Evolutionary conservation across 495 filamentous ascomycete species (phyloP), one percentile per base, ranked within the genome.

Genomic region (Neurospora sp.): DNA sequence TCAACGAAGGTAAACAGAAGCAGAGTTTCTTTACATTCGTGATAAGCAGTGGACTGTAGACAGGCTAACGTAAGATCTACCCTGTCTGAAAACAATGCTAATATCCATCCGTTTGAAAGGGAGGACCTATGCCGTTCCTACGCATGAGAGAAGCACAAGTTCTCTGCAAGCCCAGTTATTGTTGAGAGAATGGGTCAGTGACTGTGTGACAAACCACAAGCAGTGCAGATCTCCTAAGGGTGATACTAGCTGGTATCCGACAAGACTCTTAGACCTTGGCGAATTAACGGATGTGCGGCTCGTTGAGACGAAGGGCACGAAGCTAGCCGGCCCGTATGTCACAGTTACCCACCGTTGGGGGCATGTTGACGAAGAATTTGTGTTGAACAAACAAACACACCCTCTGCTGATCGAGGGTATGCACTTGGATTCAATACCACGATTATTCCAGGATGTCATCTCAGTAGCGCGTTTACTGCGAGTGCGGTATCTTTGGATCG

Each of bases 301-400:
- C 22, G 12, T 68, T 17, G 70, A 71, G 16, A 69, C 70, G 0
- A 40, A 71, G 12, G 10, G 20, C 7, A 69, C 20, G n/a, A 17
- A 14, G 16, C 37, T 9, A 10, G 0, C 35, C 27, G 45, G 45
- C 9, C 22, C 31, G 0, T 71, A 71, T 0, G 14, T 17, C 12
- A 71, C 45, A 9, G 44, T 71, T 38, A 71, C 42, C 4, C 70
- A 71, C n/a, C 38, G 70, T n/a, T 71, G 70, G 45, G 70, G 70
- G 1, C 20, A 31, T 0, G n/a, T 14, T 53, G 38, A 68, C 22
- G 44, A 71, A 4, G 14, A 17, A 2, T 69, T 44, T 17, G 14
- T 41, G 14, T 45, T 69, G 0, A 69, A 69, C 27, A 69, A 69
- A 41, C 7, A 45, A 1, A 27, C 1, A 0, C 2, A 44, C 0